Base-by-base conservation (phyloP, 2,329 filamentous ascomycete species). In the Fusarium chuoi region DNA sequence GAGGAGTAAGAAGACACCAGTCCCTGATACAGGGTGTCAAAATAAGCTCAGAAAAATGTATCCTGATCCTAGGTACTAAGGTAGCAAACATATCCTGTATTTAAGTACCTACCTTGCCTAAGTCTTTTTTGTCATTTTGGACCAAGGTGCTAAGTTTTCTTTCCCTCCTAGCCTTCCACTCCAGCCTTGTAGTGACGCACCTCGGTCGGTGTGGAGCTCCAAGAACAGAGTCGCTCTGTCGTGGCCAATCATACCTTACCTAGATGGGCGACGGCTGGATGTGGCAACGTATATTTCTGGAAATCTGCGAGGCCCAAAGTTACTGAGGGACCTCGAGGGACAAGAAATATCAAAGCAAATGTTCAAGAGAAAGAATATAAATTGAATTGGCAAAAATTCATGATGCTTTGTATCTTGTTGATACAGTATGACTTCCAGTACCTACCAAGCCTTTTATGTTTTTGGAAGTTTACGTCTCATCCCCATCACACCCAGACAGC, bases 181-280 rank as follows among this genome's bases (percentile, higher is more conserved):
- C 30, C 74, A 77, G 70, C 70, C 75, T 77, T 76, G 74, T 74
- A 56, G 62, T 67, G 67, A 72, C 48, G 56, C 24, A 42, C 41
- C 55, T 36, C 17, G 8, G 8, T 28, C 24, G 9, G 10, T 30
- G 44, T 68, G 71, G 68, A 56, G 20, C 56, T 36, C n/a, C n/a
- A 13, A 13, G 33, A 44, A 42, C 39, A 45, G 48, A 24, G 44
- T 30, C 7, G 26, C 14, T 30, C 4, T 7, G 8, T 4, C 3
- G 5, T 13, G 33, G 11, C 70, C 63, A 74, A 76, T 74, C 54
- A 69, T 33, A 33, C 33, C 33, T 33, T 33, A 33, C 33, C 11
- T 15, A 10, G 18, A 33, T 12, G 20, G 10, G 24, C 15, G 17
- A 28, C 62, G 38, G 13, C n/a, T 38, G 38, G 44, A 38, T 36